Conservation (phyloP, 176 grass and related monocot genomes). For the Oryza coarctata region DNA sequence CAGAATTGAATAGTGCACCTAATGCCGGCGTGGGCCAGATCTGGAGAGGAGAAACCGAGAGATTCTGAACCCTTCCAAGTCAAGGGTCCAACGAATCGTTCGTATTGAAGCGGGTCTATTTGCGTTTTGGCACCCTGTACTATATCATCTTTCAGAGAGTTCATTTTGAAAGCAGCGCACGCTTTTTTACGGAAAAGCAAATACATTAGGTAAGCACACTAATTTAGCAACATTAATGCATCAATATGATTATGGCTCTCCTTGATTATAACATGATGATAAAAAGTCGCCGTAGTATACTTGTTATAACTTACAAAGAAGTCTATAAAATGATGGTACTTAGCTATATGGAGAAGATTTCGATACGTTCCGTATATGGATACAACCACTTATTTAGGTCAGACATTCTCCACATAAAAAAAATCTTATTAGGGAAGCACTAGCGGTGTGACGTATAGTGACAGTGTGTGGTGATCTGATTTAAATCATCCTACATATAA, state of each 20-base stretch:
- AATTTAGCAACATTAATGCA: neutral
- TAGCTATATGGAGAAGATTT: too few relatives aligned
- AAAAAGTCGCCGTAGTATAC: neutral
- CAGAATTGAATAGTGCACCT: neutral
- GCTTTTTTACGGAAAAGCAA: neutral
- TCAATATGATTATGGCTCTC: neutral
- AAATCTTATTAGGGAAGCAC: too few relatives aligned
- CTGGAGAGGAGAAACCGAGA: neutral
- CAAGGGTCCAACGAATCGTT: neutral
- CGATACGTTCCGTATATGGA: too few relatives aligned
- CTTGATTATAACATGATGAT: neutral
- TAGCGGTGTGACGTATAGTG: too few relatives aligned
- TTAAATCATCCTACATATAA: too few relatives aligned
- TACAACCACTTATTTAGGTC: too few relatives aligned
- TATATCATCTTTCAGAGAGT: neutral
- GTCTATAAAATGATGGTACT: too few relatives aligned
- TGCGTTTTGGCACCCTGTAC: neutral
- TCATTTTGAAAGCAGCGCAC: neutral
- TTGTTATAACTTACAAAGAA: too few relatives aligned
- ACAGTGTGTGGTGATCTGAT: too few relatives aligned
- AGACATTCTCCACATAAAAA: too few relatives aligned
- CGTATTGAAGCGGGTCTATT: neutral
- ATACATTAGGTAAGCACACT: neutral
- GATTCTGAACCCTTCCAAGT: neutral
- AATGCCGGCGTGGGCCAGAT: conserved; percentile 12